Evolutionary conservation across 805 yeast species (phyloP).

Genomic region (Ogataea wickerhamii): DNA sequence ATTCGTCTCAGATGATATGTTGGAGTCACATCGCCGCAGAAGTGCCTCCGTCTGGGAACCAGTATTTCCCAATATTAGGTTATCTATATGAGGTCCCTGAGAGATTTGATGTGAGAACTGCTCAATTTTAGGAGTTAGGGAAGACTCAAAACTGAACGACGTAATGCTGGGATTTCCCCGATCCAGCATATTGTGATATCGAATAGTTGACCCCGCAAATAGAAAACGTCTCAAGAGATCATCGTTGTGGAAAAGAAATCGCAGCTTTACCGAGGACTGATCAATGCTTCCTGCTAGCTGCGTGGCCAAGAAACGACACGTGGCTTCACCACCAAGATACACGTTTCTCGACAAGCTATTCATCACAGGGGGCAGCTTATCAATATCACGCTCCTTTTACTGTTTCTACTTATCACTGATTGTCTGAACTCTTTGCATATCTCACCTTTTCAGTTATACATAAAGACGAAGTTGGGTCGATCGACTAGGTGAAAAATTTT

Average conservation of each 20-base stretch:
- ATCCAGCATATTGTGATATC: slow-evolving; percentile 11
- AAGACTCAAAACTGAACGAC: slow-evolving; percentile 5
- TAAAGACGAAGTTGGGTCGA: slow-evolving; percentile 3
- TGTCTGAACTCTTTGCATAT: too few species aligned
- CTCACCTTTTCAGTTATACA: not conserved
- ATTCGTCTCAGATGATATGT: slow-evolving; percentile 18
- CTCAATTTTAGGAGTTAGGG: slow-evolving; percentile 4
- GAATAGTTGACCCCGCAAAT: slow-evolving; percentile 11
- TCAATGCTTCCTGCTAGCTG: slow-evolving; percentile 14
- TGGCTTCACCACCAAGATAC: slow-evolving; percentile 19
- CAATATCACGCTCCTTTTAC: too few species aligned
- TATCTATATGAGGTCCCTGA: slow-evolving; percentile 6
- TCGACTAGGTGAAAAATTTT: slow-evolving; percentile 5
- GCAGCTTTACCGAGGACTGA: slow-evolving; percentile 3
- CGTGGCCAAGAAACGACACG: slow-evolving; percentile 18
- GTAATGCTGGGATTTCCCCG: slow-evolving; percentile 11
- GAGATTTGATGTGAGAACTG: not conserved
- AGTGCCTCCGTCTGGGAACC: slow-evolving; percentile 3
- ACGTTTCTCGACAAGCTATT: slow-evolving; percentile 5
- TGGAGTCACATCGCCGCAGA: slow-evolving; percentile 7
- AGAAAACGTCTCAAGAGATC: slow-evolving; percentile 8
- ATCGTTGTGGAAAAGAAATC: slow-evolving; percentile 10
- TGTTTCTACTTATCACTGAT: too few species aligned
- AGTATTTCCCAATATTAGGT: slow-evolving; percentile 12
- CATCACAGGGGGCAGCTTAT: too few species aligned